Percentiles rank a stretch among this genome's conserved stretches.
These are phyloP conservation scores for Margaritispora aquatica DNA, from an alignment of 495 filamentous ascomycete species.

Conservation along the genomic window DNA sequence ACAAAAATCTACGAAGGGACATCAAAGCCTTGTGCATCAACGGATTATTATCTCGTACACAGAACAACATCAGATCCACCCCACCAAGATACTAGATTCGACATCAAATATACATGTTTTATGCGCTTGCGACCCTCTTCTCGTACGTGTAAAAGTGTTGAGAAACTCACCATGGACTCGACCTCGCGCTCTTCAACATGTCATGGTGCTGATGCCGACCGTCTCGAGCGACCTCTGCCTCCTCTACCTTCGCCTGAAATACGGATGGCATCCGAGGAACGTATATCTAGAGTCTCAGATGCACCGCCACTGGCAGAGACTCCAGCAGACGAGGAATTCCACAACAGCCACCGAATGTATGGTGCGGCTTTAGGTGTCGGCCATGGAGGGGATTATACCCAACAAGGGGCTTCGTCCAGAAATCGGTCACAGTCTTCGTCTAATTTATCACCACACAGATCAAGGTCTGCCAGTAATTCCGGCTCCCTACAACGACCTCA, in stretches of 20 bases:
- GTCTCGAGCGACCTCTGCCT: conserved; percentile 2
- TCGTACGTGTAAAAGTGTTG: not conserved
- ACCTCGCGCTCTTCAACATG: not conserved
- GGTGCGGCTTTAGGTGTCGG: not conserved
- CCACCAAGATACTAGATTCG: not conserved
- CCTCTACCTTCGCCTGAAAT: not conserved
- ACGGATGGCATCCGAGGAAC: not conserved
- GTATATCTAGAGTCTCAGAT: not conserved
- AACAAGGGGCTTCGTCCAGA: not conserved
- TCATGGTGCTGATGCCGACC: not conserved
- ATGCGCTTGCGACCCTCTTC: no score
- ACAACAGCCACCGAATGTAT: not conserved
- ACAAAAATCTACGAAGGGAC: not conserved
- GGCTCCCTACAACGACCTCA: not conserved
- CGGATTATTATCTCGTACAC: not conserved
- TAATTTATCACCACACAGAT: not conserved
- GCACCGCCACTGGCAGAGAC: not conserved
- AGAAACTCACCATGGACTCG: conserved; percentile 8
- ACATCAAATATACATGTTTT: no score
- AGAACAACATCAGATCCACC: not conserved
- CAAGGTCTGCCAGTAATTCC: not conserved
- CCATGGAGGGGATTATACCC: not conserved
- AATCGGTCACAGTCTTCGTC: not conserved
- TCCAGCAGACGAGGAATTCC: not conserved
- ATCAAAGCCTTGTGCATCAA: not conserved